Base-by-base conservation (phyloP, 164 flowering plant species). In the Platanus orientalis region DNA sequence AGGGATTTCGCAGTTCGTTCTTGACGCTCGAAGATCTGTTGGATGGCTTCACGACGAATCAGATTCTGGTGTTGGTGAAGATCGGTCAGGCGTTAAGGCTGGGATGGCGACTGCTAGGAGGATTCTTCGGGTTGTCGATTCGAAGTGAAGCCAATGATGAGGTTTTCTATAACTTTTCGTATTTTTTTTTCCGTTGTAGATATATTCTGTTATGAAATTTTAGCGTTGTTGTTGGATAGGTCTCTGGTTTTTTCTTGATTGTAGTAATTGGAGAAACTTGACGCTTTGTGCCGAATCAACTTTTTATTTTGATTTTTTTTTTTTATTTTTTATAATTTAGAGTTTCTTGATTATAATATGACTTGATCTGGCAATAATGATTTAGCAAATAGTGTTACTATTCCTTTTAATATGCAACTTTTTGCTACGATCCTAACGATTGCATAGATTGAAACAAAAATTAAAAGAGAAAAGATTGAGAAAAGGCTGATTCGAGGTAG, bases 21-120 rank as follows among this genome's bases (percentile, higher is more conserved):
- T 65, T 9, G 87, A 86, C 54, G 96, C 96, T 28, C 92, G 76
- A 81, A 89, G 67, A 72, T 68, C 89, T 54, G 83, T 86, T 23
- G 89, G 92, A 3, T 89, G 96, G 92, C 68, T 60, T 60, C 79
- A 79, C 61, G 86, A 82, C 62, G 87, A 86, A 73, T 84, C 88
- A 2, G 91, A 81, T 67, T 66, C 87, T 11, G 88, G 76, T 39
- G 58, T 54, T 26, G 25, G 19, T 13, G 76, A 66, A 13, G 78
- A 54, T 34, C 60, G 39, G 32, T 50, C 56, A 13, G 19, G n/a
- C 6, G 21, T 24, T 5, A 71, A 54, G 26, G 50, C n/a, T n/a
- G 65, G 69, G 2, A 48, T 26, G 40, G 55, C 61, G 12, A 14
- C 61, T 30, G 39, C 24, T 21, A 60, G 75, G 20, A 34, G 71